Evolutionary conservation across 1,284 basidiomycete genomes (phyloP).

Genomic region (Porphyrellus sp.): DNA sequence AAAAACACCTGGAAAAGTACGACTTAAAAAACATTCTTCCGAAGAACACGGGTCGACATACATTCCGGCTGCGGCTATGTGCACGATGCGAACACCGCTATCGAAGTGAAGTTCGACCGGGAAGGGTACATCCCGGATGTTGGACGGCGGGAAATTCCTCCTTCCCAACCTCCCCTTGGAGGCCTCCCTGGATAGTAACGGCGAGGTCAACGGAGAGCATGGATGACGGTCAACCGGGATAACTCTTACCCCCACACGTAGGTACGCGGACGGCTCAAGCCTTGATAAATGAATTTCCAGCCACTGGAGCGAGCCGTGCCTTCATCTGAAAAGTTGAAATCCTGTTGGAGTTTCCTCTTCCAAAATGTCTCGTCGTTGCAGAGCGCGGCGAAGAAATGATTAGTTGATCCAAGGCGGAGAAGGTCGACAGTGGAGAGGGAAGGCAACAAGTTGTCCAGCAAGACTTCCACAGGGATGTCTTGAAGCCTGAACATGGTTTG

Average conservation of each 20-base stretch:
- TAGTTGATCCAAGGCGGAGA: conserved; percentile 53
- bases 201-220: neutral
- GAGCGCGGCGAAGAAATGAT: conserved; percentile 54
- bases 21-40: neutral
- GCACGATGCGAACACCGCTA: conserved; percentile 64
- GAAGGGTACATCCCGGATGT: conserved; percentile 49
- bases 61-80: conserved; percentile 79
- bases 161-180: conserved; percentile 61
- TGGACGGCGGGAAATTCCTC: conserved; percentile 36
- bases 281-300: conserved; percentile 77
- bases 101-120: conserved; percentile 56
- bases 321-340: conserved; percentile 74
- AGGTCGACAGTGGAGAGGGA: conserved; percentile 58
- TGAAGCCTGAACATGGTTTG: conserved; percentile 38
- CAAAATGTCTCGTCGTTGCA: conserved; percentile 78
- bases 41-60: conserved; percentile 35
- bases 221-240: neutral
- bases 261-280: conserved; percentile 55
- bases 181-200: conserved; percentile 44
- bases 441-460: conserved; percentile 72
- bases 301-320: conserved; percentile 69
- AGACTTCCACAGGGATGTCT: conserved; percentile 67
- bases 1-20: conserved; percentile 64
- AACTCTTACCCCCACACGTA: conserved; percentile 78
- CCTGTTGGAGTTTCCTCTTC: conserved; percentile 66